A percentile compares a stretch with the other conserved stretches of the same genome.
These are phyloP conservation scores for Russula abietina DNA, from an alignment of 768 basidiomycete species.

Conservation along the genomic window DNA sequence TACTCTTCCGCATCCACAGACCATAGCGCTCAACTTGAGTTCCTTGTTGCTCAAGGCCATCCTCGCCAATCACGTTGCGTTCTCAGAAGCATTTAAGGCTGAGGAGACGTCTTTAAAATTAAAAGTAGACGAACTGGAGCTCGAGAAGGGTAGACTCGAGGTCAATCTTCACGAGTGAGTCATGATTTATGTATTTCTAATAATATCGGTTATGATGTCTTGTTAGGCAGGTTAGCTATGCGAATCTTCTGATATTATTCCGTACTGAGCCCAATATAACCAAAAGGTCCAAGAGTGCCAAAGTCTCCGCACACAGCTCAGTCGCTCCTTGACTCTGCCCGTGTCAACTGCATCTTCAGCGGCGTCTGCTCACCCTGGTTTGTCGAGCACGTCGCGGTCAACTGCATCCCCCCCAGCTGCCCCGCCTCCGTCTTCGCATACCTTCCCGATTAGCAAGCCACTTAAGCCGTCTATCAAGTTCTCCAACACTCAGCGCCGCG, in stretches of 20 bases:
- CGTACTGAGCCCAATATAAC: constrained; percentile 20
- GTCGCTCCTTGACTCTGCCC: constrained; percentile 20
- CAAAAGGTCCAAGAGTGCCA: constrained; percentile 27
- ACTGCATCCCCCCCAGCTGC: constrained; percentile 23
- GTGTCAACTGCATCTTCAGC: constrained; percentile 17
- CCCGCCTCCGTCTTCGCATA: no score
- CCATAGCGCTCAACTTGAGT: constrained; percentile 62
- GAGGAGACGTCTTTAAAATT: constrained; percentile 57
- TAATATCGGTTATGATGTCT: background rate
- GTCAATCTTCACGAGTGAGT: constrained; percentile 67
- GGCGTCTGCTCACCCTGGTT: constrained; percentile 22
- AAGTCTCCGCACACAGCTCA: constrained; percentile 25
- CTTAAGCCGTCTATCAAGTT: no score
- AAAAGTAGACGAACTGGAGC: constrained; percentile 64
- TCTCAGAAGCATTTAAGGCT: constrained; percentile 65
- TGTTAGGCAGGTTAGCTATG: constrained; percentile 21
- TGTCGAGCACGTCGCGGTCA: constrained; percentile 24
- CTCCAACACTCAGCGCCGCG: background rate
- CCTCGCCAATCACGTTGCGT: no score
- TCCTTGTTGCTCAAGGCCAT: no score
- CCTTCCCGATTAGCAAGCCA: no score
- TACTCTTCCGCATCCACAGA: constrained; percentile 34
- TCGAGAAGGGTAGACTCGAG: constrained; percentile 63
- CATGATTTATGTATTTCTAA: constrained; percentile 9
- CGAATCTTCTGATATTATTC: background rate